phyloP scores from a whole-genome alignment of 75 land plant genomes.

The Selaginella tamariscina region DNA sequence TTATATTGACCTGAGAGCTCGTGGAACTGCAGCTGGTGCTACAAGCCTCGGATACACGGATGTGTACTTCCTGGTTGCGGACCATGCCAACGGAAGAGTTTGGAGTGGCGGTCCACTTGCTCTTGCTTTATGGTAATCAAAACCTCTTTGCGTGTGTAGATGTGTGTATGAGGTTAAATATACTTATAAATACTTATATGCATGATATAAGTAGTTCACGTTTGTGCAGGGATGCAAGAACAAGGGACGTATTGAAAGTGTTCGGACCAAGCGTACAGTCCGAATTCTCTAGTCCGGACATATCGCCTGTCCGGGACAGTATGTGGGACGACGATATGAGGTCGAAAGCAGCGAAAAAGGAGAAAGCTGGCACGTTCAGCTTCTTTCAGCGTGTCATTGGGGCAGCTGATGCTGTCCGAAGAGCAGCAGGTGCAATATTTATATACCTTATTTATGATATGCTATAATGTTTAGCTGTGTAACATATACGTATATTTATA shows the following conservation, averaged over 20 bases:
- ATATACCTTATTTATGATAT: no score
- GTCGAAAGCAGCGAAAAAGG: conserved; percentile 45
- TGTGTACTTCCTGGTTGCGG: conserved; percentile 52
- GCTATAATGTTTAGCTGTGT: no score
- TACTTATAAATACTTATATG: no score
- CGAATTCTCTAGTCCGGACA: conserved; percentile 42
- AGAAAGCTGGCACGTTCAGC: conserved; percentile 44
- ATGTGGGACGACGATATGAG: conserved; percentile 48
- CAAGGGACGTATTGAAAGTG: conserved; percentile 60
- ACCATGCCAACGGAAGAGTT: conserved; percentile 48
- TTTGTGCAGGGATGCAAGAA: conserved; percentile 66
- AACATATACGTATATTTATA: no score
- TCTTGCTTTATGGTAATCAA: conserved; percentile 68
- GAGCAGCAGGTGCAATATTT: conserved; percentile 70
- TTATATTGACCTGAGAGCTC: conserved; percentile 52
- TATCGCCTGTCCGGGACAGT: conserved; percentile 32
- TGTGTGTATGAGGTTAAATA: no score
- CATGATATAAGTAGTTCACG: not conserved
- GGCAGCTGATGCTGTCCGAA: conserved; percentile 94
- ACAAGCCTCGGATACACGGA: conserved; percentile 50
- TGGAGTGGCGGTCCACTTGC: conserved; percentile 59
- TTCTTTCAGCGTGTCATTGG: conserved; percentile 76
- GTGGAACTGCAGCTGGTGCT: conserved; percentile 41
- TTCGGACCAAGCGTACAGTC: conserved; percentile 63
- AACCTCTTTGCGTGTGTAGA: not conserved